A percentile compares a stretch with the other conserved stretches of the same genome.
These are phyloP conservation scores for Forsythia suspensa DNA, from an alignment of 257 asterid species.

Conservation along the genomic window DNA sequence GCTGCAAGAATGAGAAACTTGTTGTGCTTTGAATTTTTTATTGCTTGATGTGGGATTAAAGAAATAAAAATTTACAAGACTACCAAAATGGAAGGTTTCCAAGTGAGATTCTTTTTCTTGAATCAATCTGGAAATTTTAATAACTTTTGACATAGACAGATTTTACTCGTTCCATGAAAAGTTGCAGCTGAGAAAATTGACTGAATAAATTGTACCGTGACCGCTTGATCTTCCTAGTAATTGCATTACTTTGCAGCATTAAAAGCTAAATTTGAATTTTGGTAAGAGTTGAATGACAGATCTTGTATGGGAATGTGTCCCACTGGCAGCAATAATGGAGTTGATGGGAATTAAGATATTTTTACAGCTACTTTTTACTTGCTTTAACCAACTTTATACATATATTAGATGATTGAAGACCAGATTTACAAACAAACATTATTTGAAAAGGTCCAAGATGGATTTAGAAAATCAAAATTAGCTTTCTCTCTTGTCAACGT, in stretches of 20 bases:
- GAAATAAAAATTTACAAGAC: neutral
- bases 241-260: neutral
- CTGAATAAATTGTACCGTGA: neutral
- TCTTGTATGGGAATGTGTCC: too few species aligned
- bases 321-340: too few species aligned
- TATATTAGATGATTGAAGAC: too few species aligned
- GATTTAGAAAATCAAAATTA: too few species aligned
- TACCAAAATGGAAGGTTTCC: conserved; percentile 26
- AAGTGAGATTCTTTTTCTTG: conserved; percentile 14
- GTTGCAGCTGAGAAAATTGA: neutral
- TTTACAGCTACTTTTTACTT: too few species aligned
- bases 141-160: conserved; percentile 16
- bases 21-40: conserved; percentile 26
- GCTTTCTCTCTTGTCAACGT: too few species aligned
- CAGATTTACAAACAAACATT: too few species aligned
- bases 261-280: neutral
- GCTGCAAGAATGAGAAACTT: conserved; percentile 39
- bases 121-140: conserved; percentile 16
- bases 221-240: neutral
- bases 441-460: too few species aligned
- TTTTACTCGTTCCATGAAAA: conserved; percentile 15
- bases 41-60: conserved; percentile 34
- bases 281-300: neutral
- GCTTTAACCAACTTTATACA: too few species aligned
- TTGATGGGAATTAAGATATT: too few species aligned